phyloP scores from a whole-genome alignment of 495 filamentous ascomycete species.

The Penicillium tannophilum region DNA sequence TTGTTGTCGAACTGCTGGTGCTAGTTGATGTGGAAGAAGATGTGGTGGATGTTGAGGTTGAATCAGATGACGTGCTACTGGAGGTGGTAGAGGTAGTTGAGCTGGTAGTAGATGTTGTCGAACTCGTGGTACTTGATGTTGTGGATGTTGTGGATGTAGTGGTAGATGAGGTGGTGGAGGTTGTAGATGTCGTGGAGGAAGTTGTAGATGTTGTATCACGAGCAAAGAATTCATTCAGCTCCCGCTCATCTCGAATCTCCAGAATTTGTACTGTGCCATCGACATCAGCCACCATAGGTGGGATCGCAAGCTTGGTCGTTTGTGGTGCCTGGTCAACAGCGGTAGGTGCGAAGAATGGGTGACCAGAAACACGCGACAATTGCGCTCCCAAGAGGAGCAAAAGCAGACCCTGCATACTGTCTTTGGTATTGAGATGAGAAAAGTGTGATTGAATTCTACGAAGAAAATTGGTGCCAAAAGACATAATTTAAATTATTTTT shows the following conservation, averaged over 20 bases:
- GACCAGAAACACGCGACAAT: background rate
- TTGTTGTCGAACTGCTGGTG: constrained; percentile 17
- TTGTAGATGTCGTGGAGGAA: constrained; percentile 4
- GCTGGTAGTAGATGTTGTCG: constrained; percentile 8
- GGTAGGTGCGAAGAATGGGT: constrained; percentile 1
- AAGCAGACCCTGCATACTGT: constrained; percentile 1
- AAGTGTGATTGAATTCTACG: background rate
- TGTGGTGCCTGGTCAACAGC: background rate
- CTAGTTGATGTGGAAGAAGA: constrained; percentile 8
- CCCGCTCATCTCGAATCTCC: constrained; percentile 5
- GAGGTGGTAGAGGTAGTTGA: constrained; percentile 1
- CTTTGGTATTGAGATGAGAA: background rate
- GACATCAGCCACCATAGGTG: background rate
- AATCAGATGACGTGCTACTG: constrained; percentile 4
- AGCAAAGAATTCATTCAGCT: constrained; percentile 10
- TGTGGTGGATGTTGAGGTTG: constrained; percentile 10
- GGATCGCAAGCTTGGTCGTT: background rate
- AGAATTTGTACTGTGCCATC: background rate
- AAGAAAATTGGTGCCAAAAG: background rate
- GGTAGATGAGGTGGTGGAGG: constrained; percentile 5
- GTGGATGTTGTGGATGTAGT: background rate
- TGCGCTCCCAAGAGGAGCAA: constrained; percentile 12
- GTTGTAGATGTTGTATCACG: constrained; percentile 21
- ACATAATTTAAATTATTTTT: background rate
- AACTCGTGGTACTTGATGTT: constrained; percentile 6